Evolutionary conservation across 176 grass and related monocot genomes (phyloP), one percentile per base, ranked within the genome.

Genomic region (Metroxylon sagu): DNA sequence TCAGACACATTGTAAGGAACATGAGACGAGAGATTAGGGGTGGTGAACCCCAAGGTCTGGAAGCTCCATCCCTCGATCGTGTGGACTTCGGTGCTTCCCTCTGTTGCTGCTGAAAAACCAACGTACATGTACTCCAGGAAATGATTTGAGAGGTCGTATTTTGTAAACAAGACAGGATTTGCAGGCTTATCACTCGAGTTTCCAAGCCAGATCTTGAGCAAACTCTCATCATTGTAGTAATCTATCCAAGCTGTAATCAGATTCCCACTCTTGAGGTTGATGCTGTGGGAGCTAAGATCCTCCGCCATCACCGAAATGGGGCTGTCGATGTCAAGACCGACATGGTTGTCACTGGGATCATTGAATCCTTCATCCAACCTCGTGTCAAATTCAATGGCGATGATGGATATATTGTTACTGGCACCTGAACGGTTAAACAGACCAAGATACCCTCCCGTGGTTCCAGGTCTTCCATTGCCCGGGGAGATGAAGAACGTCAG

Each of bases 401-500:
- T 66, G 43, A 90, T 69, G 48, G 85, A 64, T 12, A 64, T 53
- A n/a, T 27, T 84, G 7, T 0, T 51, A 18, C 5, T 16, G n/a
- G 14, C 18, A 15, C 54, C 21, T 4, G 77, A 82, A 18, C 67
- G 53, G 61, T 75, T 85, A 78, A 96, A 96, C 61, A 96, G 75
- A 55, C 91, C 86, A 35, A 96, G 83, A 67, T 85, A 90, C 53
- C 83, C 86, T 16, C 86, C 86, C 55, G 83, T 79, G 66, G 62
- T 65, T 4, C 91, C 83, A 55, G 90, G 74, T 14, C 86, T 82
- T 59, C 49, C 52, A 64, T 70, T 83, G 66, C 14, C 16, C 1
- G 91, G 43, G 35, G 91, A 82, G 67, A 90, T 25, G 71, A 96
- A 96, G 80, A 96, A 96, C 16, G 91, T 77, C 49, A 96, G 16